phyloP scores from a whole-genome alignment of 495 filamentous ascomycete genomes.

The Aspergillus panamensis region DNA sequence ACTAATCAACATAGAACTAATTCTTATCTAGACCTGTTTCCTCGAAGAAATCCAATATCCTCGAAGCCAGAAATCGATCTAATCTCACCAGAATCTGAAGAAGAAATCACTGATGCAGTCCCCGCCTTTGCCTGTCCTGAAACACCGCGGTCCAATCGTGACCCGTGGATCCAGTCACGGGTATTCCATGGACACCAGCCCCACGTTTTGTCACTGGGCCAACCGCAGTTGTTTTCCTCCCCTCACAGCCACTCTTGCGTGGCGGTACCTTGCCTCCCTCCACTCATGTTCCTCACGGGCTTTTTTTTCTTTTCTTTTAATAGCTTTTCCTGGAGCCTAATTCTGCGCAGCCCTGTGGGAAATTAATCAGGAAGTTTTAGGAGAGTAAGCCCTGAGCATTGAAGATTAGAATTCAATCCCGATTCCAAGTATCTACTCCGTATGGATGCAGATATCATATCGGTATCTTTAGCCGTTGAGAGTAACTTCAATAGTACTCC shows the following conservation, averaged over 20 bases:
- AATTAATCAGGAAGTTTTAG: background rate
- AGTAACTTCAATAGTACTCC: too few relatives aligned
- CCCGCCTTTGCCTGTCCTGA: slow-evolving; percentile 5
- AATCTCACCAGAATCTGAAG: background rate
- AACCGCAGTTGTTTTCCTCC: slow-evolving; percentile 22
- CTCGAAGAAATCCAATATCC: too few relatives aligned
- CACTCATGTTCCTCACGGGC: background rate
- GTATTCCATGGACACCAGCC: slow-evolving; percentile 12
- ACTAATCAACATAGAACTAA: too few relatives aligned
- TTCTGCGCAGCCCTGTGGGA: background rate
- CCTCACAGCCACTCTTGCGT: slow-evolving; percentile 22
- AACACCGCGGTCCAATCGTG: slow-evolving; percentile 5
- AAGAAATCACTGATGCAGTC: background rate
- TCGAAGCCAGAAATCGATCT: too few relatives aligned
- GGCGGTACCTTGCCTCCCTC: slow-evolving; percentile 19
- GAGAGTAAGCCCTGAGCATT: background rate
- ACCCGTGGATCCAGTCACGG: background rate
- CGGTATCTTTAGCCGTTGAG: too few relatives aligned
- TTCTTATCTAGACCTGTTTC: too few relatives aligned
- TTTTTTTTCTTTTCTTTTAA: slow-evolving; percentile 6
- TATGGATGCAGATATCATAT: too few relatives aligned
- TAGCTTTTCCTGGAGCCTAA: background rate
- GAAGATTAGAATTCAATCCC: background rate
- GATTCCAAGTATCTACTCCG: background rate
- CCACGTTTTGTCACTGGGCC: slow-evolving; percentile 34